Conservation (phyloP, 225 moss, liverwort and hornwort species). For the Takakia lepidozioides region DNA sequence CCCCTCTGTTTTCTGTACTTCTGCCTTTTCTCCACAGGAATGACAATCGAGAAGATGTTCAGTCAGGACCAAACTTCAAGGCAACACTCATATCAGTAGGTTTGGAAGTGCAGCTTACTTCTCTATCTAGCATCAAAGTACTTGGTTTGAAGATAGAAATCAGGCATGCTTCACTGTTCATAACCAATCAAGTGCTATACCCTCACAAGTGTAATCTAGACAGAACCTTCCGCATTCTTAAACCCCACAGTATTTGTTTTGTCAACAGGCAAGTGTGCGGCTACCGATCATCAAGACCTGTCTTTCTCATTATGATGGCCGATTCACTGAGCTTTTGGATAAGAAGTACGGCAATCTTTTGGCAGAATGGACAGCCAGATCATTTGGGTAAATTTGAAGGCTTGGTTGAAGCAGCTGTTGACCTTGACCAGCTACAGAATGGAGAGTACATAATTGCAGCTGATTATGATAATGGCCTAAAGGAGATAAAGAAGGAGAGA, state of each 20-base stretch:
- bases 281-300: slow-evolving; percentile 69
- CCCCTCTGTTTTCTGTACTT: no score
- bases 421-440: slow-evolving; percentile 83
- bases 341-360: slow-evolving; percentile 64
- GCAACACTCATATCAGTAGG: no score
- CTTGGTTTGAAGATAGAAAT: no score
- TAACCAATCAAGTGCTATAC: no score
- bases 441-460: slow-evolving; percentile 94
- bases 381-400: slow-evolving; percentile 87
- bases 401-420: slow-evolving; percentile 88
- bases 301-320: slow-evolving; percentile 52
- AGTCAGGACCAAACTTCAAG: no score
- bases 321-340: slow-evolving; percentile 45
- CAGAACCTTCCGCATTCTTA: no score
- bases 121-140: no score
- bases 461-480: slow-evolving; percentile 68
- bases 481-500: slow-evolving; percentile 67
- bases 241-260: not conserved
- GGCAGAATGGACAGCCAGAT: slow-evolving; percentile 79
- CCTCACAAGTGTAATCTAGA: no score
- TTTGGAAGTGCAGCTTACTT: no score
- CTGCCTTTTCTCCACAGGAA: no score
- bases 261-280: slow-evolving; percentile 71
- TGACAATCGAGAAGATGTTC: no score
- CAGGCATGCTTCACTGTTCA: no score